Base-by-base conservation (phyloP, 257 asterid species). In the Handroanthus guayacan region DNA sequence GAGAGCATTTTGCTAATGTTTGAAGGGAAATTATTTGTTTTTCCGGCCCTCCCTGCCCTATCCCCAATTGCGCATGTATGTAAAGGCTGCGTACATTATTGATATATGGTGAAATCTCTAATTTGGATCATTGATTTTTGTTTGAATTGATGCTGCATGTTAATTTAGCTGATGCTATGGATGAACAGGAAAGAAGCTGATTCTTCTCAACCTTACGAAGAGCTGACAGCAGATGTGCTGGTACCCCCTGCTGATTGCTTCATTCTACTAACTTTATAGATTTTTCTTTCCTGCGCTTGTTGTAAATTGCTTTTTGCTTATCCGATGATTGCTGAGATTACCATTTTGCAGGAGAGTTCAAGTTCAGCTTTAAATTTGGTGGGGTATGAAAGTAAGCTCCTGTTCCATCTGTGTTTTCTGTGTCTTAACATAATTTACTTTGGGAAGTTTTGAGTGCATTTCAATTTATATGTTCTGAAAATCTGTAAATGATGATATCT, bases 331-430 rank as follows among this genome's bases (percentile, higher is more conserved):
- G 36, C 47, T 79, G 55, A 14, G 68, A 34, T 78, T 11, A 18
- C 77, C 62, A 48, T 44, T 71, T 11, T 71, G 6, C 92, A 91
- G 95, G 91, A 81, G 76, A 70, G 74, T 18, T 82, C 95, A 37
- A 82, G 75, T 45, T 78, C 91, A 25, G 86, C 70, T 68, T 70
- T 82, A 68, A 86, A 87, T 76, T 81, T 91, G 84, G 95, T 90
- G 71, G 92, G 75, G 39, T 89, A 93, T 44, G 95, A 85, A 41
- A 86, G 98, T 93, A 86, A 91, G 92, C 79, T 87, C 64, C 39
- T 69, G 20, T 17, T 70, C 44, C 63, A 68, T 57, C 56, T 50
- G 57, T 66, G 54, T 36, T 43, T 64, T 63, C 47, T 55, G 51
- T 60, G 71, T 16, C 61, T 50, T 11, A 61, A 31, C 65, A 61